A percentile compares a stretch with the other conserved stretches of the same genome.
These are phyloP conservation scores for Microbotryomycetes sp. DNA, from an alignment of 1,284 basidiomycete species.

Conservation along the genomic window DNA sequence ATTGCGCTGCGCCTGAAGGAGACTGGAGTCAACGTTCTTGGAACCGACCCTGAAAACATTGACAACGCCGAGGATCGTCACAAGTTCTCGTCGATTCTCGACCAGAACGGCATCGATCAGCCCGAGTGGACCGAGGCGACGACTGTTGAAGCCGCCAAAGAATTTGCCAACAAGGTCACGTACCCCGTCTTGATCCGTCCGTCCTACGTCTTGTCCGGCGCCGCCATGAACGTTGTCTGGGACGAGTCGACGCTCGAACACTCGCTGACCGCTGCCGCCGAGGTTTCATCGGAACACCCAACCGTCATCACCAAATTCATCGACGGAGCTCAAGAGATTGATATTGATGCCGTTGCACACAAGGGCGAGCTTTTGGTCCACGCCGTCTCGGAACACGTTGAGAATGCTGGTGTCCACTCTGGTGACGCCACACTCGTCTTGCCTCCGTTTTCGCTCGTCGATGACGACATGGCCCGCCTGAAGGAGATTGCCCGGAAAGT, in stretches of 20 bases:
- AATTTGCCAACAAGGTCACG: slow-evolving; percentile 77
- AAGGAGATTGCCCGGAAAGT: slow-evolving; percentile 94
- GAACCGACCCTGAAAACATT: slow-evolving; percentile 90
- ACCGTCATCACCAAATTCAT: slow-evolving; percentile 99
- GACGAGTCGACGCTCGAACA: slow-evolving; percentile 83
- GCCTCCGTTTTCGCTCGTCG: slow-evolving; percentile 80
- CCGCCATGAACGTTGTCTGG: slow-evolving; percentile 98
- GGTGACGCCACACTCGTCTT: slow-evolving; percentile 97
- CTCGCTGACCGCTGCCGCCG: slow-evolving; percentile 87
- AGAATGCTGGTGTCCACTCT: slow-evolving; percentile 98
- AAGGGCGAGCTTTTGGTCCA: slow-evolving; percentile 91
- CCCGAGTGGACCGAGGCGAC: slow-evolving; percentile 93
- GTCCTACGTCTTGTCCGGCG: slow-evolving; percentile 95
- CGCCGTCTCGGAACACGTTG: slow-evolving; percentile 95
- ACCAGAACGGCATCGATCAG: slow-evolving; percentile 92
- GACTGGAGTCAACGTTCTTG: slow-evolving; percentile 83
- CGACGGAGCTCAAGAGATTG: slow-evolving; percentile 93
- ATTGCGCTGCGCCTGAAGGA: slow-evolving; percentile 93
- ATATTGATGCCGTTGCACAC: slow-evolving; percentile 94
- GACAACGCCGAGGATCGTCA: slow-evolving; percentile 98
- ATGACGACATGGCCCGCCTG: slow-evolving; percentile 71
- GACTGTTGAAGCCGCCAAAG: slow-evolving; percentile 80
- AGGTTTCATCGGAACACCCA: slow-evolving; percentile 93
- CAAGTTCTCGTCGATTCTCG: slow-evolving; percentile 96
- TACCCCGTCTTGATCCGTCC: slow-evolving; percentile 95